Evolutionary conservation across 345 rosid species (phyloP).

Genomic region (Melaleuca quinquenervia): DNA sequence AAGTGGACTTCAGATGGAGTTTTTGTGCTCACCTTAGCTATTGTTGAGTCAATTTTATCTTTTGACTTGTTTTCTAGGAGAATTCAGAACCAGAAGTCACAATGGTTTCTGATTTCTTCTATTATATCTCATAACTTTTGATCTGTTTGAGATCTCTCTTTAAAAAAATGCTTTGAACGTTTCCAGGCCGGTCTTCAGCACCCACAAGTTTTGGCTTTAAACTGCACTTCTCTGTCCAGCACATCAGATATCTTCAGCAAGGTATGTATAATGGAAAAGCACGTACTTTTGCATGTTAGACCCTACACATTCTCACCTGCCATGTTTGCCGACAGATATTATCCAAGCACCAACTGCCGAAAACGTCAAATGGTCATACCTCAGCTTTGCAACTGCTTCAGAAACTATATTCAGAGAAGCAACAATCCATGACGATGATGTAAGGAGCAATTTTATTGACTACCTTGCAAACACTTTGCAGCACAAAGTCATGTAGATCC

Average conservation of each 20-base stretch:
- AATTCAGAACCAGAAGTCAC: not conserved
- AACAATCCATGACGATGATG: constrained; percentile 56
- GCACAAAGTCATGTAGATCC: not conserved
- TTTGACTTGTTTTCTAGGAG: not conserved
- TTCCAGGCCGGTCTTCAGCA: constrained; percentile 37
- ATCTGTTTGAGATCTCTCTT: not conserved
- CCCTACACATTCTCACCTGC: not conserved
- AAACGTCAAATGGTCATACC: constrained; percentile 22
- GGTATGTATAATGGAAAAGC: constrained; percentile 28
- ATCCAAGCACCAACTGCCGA: constrained; percentile 20
- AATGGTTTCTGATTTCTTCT: not conserved
- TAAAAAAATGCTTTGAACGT: not conserved
- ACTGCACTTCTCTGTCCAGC: constrained; percentile 62
- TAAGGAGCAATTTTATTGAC: constrained; percentile 14
- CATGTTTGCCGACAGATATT: constrained; percentile 39
- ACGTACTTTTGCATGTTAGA: not conserved
- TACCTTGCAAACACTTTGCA: not conserved
- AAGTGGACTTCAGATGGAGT: not conserved
- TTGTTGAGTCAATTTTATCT: not conserved
- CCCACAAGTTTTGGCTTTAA: constrained; percentile 50
- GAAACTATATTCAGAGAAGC: constrained; percentile 45
- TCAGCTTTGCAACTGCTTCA: constrained; percentile 59
- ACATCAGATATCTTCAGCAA: constrained; percentile 66
- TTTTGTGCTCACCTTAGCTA: not conserved
- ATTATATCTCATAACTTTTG: not conserved